Percentiles rank a stretch among this genome's conserved stretches.
Conservation (phyloP, 2,329 filamentous ascomycete genomes). For the Aureobasidium sp. region DNA sequence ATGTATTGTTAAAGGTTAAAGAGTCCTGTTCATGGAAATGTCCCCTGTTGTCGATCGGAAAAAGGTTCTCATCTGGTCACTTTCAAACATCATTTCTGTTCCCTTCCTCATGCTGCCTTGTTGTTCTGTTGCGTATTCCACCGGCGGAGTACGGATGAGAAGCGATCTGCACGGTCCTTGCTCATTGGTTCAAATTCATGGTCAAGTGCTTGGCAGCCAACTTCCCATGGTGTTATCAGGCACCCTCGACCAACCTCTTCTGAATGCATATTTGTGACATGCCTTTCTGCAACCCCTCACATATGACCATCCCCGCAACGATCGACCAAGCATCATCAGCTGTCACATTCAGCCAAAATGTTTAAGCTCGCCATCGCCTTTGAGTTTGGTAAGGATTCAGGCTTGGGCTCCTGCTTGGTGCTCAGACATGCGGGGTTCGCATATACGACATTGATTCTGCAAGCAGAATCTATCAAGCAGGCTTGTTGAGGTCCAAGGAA, state of each 20-base stretch:
- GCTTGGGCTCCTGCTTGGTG: neutral
- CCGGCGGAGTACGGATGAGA: neutral
- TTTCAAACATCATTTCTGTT: neutral
- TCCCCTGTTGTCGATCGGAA: no score
- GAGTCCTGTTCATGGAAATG: no score
- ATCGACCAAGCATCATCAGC: neutral
- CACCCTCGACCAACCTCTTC: neutral
- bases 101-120: neutral
- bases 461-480: neutral
- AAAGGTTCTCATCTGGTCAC: neutral
- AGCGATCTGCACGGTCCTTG: neutral
- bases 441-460: neutral
- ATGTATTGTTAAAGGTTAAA: no score
- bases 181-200: neutral
- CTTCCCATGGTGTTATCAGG: neutral
- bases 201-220: neutral
- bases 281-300: neutral
- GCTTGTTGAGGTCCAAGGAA: neutral
- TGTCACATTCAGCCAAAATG: constrained; percentile 6
- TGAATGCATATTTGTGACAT: neutral
- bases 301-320: neutral
- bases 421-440: neutral
- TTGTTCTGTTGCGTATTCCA: neutral
- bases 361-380: neutral
- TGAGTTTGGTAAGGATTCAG: neutral